Percentiles rank a stretch among this genome's conserved stretches.
These are phyloP conservation scores for Leptographium radiaticola DNA, from an alignment of 2,329 filamentous ascomycete species.

Conservation along the genomic window DNA sequence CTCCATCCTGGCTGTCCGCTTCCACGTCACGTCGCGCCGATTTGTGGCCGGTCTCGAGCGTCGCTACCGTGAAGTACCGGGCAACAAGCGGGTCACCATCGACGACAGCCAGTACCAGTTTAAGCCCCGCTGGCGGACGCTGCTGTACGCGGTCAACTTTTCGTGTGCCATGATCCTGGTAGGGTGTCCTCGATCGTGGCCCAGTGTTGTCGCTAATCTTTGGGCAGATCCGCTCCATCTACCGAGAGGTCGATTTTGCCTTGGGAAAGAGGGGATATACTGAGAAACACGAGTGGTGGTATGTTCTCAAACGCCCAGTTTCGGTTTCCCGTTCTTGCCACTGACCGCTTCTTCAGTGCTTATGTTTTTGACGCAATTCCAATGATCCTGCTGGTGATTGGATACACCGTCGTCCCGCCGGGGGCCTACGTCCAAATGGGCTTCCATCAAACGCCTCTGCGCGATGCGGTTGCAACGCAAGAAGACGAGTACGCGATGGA, in stretches of 20 bases:
- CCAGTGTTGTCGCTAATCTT: not conserved
- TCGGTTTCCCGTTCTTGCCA: not conserved
- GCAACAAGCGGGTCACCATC: slow-evolving; percentile 20
- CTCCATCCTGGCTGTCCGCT: slow-evolving; percentile 28
- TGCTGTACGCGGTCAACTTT: slow-evolving; percentile 21
- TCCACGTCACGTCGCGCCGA: slow-evolving; percentile 29
- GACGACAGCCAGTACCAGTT: slow-evolving; percentile 13
- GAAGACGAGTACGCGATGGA: not conserved
- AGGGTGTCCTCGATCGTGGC: not conserved
- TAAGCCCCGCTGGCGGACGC: slow-evolving; percentile 20
- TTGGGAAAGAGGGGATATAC: slow-evolving; percentile 14
- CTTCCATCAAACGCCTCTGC: slow-evolving; percentile 13
- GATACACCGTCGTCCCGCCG: slow-evolving; percentile 18
- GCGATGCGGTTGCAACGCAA: not conserved
- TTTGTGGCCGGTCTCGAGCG: slow-evolving; percentile 19
- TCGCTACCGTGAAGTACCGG: slow-evolving; percentile 14
- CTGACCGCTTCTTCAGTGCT: not conserved
- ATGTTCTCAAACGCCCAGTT: not conserved
- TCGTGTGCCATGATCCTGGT: slow-evolving; percentile 16
- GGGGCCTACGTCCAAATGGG: slow-evolving; percentile 21
- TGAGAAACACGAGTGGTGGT: slow-evolving; percentile 18
- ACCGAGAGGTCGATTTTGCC: slow-evolving; percentile 18
- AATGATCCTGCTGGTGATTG: slow-evolving; percentile 15
- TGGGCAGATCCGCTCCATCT: slow-evolving; percentile 17
- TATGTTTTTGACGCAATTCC: slow-evolving; percentile 21